These are phyloP conservation scores for Phialemoniopsis sp. DNA, from an alignment of 2,329 filamentous ascomycete genomes.

Conservation along the genomic window DNA sequence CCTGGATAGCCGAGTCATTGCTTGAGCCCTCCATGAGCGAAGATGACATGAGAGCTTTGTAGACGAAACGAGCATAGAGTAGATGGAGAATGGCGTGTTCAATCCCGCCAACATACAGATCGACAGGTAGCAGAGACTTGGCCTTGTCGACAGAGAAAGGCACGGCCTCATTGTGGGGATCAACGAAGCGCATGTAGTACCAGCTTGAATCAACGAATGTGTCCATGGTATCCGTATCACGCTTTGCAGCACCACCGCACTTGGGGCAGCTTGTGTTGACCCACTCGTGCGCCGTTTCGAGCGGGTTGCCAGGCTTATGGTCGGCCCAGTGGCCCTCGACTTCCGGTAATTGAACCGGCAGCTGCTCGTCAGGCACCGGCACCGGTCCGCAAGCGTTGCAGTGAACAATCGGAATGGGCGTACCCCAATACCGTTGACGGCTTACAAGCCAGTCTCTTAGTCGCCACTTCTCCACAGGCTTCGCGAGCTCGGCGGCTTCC, in stretches of 20 bases:
- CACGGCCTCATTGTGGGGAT: conserved; percentile 58
- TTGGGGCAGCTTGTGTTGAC: conserved; percentile 71
- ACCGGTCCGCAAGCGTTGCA: conserved; percentile 73
- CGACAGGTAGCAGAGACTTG: conserved; percentile 63
- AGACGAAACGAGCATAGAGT: conserved; percentile 85
- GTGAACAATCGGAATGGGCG: conserved; percentile 85
- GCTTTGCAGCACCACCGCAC: conserved; percentile 65
- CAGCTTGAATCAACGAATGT: conserved; percentile 94
- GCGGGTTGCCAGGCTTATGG: conserved; percentile 70
- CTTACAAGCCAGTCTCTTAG: conserved; percentile 88
- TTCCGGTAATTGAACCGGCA: conserved; percentile 72
- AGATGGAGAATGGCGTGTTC: conserved; percentile 90
- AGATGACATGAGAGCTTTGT: conserved; percentile 72
- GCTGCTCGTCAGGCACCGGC: conserved; percentile 69
- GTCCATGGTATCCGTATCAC: conserved; percentile 94
- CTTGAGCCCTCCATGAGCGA: conserved; percentile 25
- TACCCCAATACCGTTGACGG: conserved; percentile 89
- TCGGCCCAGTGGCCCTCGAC: conserved; percentile 65
- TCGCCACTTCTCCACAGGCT: conserved; percentile 69
- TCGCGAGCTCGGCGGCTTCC: conserved; percentile 51
- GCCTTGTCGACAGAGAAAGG: conserved; percentile 60
- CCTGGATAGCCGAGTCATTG: conserved; percentile 42
- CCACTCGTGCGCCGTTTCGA: conserved; percentile 70
- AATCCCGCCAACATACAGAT: conserved; percentile 84
- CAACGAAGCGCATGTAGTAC: conserved; percentile 82